A percentile compares a stretch with the other conserved stretches of the same genome.
These are phyloP conservation scores for Suillus sp. DNA, from an alignment of 768 basidiomycete genomes.

Conservation along the genomic window DNA sequence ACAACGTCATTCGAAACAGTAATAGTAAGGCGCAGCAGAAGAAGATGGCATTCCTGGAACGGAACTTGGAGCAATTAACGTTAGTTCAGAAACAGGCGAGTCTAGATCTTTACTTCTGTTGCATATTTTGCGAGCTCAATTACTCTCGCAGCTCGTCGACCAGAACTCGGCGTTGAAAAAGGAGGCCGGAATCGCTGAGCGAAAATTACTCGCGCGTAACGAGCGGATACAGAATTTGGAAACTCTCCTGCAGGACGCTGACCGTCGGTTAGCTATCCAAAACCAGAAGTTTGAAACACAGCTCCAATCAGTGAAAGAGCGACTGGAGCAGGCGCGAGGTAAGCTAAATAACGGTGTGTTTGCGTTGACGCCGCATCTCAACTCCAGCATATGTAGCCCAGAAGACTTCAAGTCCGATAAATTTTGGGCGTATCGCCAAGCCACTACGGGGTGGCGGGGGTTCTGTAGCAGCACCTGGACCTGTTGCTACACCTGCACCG, in stretches of 20 bases:
- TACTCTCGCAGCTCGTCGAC: constrained; percentile 79
- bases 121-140: constrained; percentile 17
- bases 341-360: constrained; percentile 31
- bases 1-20: constrained; percentile 96
- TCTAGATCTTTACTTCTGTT: constrained; percentile 8
- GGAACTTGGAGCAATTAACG: constrained; percentile 93
- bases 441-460: constrained; percentile 94
- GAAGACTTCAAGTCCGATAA: constrained; percentile 74
- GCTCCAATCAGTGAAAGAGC: constrained; percentile 87
- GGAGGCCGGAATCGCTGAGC: constrained; percentile 95
- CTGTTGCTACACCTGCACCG: constrained; percentile 42
- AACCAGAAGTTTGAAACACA: constrained; percentile 96
- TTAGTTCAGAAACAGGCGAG: constrained; percentile 94
- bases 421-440: constrained; percentile 95
- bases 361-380: constrained; percentile 19
- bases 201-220: constrained; percentile 93
- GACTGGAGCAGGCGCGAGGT: constrained; percentile 93
- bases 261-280: constrained; percentile 87
- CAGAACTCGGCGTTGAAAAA: constrained; percentile 98
- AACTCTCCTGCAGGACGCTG: constrained; percentile 88
- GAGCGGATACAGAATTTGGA: constrained; percentile 98
- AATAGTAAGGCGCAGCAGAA: constrained; percentile 98
- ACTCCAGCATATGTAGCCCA: constrained; percentile 54
- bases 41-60: constrained; percentile 98
- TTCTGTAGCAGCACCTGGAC: constrained; percentile 40